phyloP scores from a whole-genome alignment of 371 early-diverging fungal genomes.

The Actinomucor elegans region DNA sequence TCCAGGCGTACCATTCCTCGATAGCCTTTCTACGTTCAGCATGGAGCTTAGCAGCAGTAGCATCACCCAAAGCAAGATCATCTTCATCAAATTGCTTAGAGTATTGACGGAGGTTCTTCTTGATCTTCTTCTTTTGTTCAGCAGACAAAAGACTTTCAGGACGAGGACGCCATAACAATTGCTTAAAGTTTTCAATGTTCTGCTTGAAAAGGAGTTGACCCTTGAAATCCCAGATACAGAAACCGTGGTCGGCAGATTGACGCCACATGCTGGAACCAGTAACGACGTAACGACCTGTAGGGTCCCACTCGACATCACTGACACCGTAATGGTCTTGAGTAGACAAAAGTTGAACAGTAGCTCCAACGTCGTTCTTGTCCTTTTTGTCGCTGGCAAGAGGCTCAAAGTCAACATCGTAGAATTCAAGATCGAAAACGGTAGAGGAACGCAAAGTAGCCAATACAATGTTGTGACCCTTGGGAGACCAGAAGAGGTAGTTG shows the following conservation, averaged over 20 bases:
- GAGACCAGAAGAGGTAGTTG: slow-evolving; percentile 92
- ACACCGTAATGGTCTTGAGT: slow-evolving; percentile 90
- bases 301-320: slow-evolving; percentile 97
- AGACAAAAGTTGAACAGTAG: slow-evolving; percentile 63
- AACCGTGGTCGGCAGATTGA: slow-evolving; percentile 83
- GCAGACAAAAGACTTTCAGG: slow-evolving; percentile 80
- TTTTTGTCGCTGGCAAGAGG: slow-evolving; percentile 48
- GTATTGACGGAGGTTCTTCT: slow-evolving; percentile 90
- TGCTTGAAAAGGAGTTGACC: slow-evolving; percentile 82
- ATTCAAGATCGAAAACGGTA: slow-evolving; percentile 84
- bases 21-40: slow-evolving; percentile 73
- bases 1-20: slow-evolving; percentile 82
- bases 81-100: slow-evolving; percentile 86
- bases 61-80: slow-evolving; percentile 74
- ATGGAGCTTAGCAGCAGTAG: slow-evolving; percentile 70
- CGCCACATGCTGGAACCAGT: slow-evolving; percentile 89
- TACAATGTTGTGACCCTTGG: slow-evolving; percentile 92
- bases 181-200: slow-evolving; percentile 83
- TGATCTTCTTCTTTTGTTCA: slow-evolving; percentile 83
- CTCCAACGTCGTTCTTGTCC: slow-evolving; percentile 54
- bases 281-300: slow-evolving; percentile 93
- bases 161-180: slow-evolving; percentile 94
- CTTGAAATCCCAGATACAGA: slow-evolving; percentile 89
- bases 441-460: slow-evolving; percentile 85
- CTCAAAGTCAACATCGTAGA: slow-evolving; percentile 90